Base-by-base conservation (phyloP, 106 monocot genomes). In the Posidonia australis region DNA sequence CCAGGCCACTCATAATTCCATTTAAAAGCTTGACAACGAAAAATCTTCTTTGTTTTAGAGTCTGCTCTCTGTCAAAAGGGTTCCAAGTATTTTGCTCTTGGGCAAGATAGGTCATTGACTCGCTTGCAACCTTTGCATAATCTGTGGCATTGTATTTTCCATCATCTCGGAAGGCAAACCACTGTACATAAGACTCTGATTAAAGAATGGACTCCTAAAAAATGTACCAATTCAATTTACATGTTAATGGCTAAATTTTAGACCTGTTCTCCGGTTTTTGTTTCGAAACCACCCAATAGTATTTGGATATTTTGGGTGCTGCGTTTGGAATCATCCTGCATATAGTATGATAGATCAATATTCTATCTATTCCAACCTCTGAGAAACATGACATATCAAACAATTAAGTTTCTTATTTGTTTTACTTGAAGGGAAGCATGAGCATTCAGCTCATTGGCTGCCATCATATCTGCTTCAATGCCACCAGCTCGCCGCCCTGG, bases 261-360 rank as follows among this genome's bases (percentile, higher is more conserved):
- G 66, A 90, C 93, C 93, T 94, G 93, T 63, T 94, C 93, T 27
- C 93, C 93, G 13, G 81, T 90, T 76, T 71, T 90, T 42, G 93
- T 94, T 84, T 94, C 93, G 56, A 94, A 94, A 26, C 86, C 89
- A 17, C 93, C 93, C 76, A 94, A 74, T 44, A 94, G 65, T 58
- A 76, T 80, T 67, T 84, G 86, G 60, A 94, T 79, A 62, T 94
- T 86, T 56, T 76, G 76, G 67, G 82, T 86, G 46, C 74, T 63
- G 54, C 28, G 55, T 60, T 74, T 72, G 9, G 81, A 28, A 47
- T 93, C 79, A 60, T 69, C 81, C 89, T 94, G 73, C 69, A 36
- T 36, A 36, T 4, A 36, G 36, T 36, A 7, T 36, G 36, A 7
- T 7, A 36, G 7, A 4, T 36, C 7, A 36, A 36, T 36, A 36